Base-by-base conservation (phyloP, 2,329 filamentous ascomycete genomes). In the Exophiala sp. region DNA sequence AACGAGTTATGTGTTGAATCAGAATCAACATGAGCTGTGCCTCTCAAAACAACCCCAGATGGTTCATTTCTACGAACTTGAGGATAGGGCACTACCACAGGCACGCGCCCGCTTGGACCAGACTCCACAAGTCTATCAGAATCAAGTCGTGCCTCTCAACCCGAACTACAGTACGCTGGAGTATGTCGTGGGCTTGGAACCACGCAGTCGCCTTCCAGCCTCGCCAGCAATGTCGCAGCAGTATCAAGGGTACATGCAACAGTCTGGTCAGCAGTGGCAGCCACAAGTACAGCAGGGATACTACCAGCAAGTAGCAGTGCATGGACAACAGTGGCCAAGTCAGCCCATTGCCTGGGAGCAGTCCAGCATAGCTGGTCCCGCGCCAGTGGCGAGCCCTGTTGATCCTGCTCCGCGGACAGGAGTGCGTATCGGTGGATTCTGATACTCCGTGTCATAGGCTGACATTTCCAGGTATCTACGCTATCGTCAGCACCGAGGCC, bases 111-210 rank as follows among this genome's bases (percentile, higher is more conserved):
- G 18, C 8, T 32, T 16, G 14, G 22, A 38, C 2, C 18, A 8
- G 18, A 32, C 30, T 6, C 38, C 29, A n/a, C 24, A 21, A n/a
- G n/a, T n/a, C n/a, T n/a, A 40, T 21, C 14, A 3, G 38, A 22
- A 19, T 43, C 45, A 23, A 27, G 38, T 10, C 2, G 41, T 52
- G 18, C 51, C 51, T 9, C 6, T 54, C n/a, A 57, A 57, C 18
- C 54, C 48, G 6, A 43, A 54, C 9, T 54, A 54, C 39, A 52
- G 45, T 23, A 57, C 54, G 23, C 29, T 54, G 23, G 54, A 57
- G 42, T 54, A 46, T 32, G 54, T 57, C 7, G 39, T 19, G 18
- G 32, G 42, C 16, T 16, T 43, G n/a, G 48, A 49, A 3, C 27
- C 34, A 23, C 48, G 43, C 9, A 48, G 48, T 22, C 48, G 48